These are phyloP conservation scores for Tylopilus felleus DNA, from an alignment of 768 basidiomycete species.

Conservation along the genomic window DNA sequence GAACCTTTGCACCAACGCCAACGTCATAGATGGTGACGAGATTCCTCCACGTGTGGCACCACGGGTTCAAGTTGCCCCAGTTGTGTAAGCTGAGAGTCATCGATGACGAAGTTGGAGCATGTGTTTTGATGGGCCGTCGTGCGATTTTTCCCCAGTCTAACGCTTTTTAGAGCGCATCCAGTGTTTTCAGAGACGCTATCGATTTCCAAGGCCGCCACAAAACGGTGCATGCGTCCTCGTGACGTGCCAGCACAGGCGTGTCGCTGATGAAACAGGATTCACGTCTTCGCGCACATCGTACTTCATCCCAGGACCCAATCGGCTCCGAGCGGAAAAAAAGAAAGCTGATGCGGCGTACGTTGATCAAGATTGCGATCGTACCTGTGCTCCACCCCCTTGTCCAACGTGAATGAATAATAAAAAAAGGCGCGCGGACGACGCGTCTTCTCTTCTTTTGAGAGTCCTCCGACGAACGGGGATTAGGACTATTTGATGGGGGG, in stretches of 20 bases:
- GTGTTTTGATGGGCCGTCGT: neutral
- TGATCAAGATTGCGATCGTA: conserved; percentile 9
- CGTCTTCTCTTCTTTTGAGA: conserved; percentile 5
- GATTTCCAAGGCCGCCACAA: neutral
- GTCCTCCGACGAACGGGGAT: conserved; percentile 7
- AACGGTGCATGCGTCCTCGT: neutral
- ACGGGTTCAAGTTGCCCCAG: neutral
- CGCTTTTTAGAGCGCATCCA: neutral
- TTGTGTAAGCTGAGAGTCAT: neutral
- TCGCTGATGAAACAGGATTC: conserved; percentile 2
- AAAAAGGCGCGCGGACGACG: neutral
- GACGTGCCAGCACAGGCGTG: conserved; percentile 7
- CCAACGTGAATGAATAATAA: conserved; percentile 7
- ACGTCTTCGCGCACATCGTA: neutral
- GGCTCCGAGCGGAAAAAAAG: conserved; percentile 13
- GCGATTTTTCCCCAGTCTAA: neutral
- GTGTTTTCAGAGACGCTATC: neutral
- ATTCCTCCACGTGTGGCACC: conserved; percentile 2
- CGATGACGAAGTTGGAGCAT: neutral
- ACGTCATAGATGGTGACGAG: neutral
- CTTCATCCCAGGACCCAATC: conserved; percentile 1
- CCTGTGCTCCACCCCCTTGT: neutral
- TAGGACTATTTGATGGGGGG: conserved; percentile 8
- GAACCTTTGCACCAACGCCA: neutral
- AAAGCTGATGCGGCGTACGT: conserved; percentile 3